These are phyloP conservation scores for Hypoxylon lienhwacheense DNA, from an alignment of 495 filamentous ascomycete genomes.

Conservation along the genomic window DNA sequence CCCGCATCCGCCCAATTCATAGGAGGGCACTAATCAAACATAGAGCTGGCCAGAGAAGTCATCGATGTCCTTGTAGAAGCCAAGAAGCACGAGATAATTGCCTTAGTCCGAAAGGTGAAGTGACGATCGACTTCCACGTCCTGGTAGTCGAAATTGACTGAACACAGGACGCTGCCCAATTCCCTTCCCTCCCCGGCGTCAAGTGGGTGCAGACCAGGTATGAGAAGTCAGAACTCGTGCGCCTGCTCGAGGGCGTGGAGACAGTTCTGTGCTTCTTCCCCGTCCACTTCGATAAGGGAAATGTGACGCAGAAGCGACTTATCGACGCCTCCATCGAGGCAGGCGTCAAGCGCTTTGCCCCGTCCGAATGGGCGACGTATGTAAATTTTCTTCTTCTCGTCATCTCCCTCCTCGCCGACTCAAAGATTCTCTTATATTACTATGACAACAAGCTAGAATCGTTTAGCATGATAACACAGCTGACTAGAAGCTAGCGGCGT, in stretches of 20 bases:
- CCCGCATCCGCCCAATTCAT: no score
- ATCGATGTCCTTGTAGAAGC: constrained; percentile 53
- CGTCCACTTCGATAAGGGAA: constrained; percentile 38
- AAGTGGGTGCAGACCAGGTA: constrained; percentile 50
- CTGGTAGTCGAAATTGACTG: neutral
- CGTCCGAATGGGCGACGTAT: constrained; percentile 46
- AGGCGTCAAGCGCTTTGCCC: constrained; percentile 60
- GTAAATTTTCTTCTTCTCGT: no score
- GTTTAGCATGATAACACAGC: no score
- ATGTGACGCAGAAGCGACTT: constrained; percentile 46
- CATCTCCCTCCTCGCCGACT: neutral
- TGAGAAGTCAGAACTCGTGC: constrained; percentile 36
- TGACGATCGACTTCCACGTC: neutral
- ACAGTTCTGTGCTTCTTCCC: constrained; percentile 56
- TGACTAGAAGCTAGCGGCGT: neutral
- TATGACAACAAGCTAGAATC: neutral
- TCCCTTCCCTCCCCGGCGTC: constrained; percentile 19
- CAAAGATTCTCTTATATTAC: neutral
- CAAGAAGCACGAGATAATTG: constrained; percentile 54
- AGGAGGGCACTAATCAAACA: no score
- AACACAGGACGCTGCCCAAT: constrained; percentile 16
- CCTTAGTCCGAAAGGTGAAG: constrained; percentile 49
- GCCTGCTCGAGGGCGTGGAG: constrained; percentile 51
- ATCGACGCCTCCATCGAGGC: constrained; percentile 57
- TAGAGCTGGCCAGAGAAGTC: constrained; percentile 56